Conservation (phyloP, 2,329 filamentous ascomycete genomes). For the Penicillium sp. region DNA sequence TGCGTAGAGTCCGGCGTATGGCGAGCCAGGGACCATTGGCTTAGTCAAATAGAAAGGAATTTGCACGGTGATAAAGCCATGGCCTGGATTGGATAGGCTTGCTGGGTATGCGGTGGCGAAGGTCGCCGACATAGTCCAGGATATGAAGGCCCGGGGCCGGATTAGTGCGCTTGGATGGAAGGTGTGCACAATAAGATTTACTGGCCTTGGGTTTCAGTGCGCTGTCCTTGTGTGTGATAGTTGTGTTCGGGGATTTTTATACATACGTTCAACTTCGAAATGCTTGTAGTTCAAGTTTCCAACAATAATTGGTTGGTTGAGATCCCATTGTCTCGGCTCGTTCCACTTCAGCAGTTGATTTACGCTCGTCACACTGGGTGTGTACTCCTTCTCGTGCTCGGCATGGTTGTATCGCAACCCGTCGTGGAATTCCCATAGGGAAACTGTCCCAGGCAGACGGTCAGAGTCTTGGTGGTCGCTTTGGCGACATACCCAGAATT, state of each 20-base stretch:
- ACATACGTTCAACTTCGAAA: slow-evolving; percentile 3
- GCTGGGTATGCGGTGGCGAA: slow-evolving; percentile 16
- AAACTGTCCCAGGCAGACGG: slow-evolving; percentile 31
- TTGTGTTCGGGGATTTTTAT: neutral
- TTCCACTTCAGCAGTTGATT: slow-evolving; percentile 31
- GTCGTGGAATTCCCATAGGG: slow-evolving; percentile 37
- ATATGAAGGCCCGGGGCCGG: slow-evolving; percentile 32
- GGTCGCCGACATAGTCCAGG: slow-evolving; percentile 30
- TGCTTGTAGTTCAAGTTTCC: slow-evolving; percentile 17
- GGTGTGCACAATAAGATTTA: slow-evolving; percentile 36
- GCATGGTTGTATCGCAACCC: slow-evolving; percentile 39
- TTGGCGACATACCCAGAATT: slow-evolving; percentile 42
- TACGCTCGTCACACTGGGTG: slow-evolving; percentile 33
- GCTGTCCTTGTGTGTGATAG: neutral
- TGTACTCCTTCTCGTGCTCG: slow-evolving; percentile 42
- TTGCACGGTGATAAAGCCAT: slow-evolving; percentile 32
- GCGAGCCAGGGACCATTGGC: neutral
- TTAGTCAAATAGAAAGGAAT: slow-evolving; percentile 23
- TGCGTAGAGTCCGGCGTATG: slow-evolving; percentile 10
- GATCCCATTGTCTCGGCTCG: slow-evolving; percentile 9
- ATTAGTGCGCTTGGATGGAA: slow-evolving; percentile 33
- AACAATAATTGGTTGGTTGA: slow-evolving; percentile 5
- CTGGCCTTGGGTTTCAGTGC: slow-evolving; percentile 11
- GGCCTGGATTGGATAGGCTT: too few relatives aligned
- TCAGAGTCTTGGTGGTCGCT: slow-evolving; percentile 33